phyloP scores from a whole-genome alignment of 1,139 yeast species.

The Suhomyces maxii region DNA sequence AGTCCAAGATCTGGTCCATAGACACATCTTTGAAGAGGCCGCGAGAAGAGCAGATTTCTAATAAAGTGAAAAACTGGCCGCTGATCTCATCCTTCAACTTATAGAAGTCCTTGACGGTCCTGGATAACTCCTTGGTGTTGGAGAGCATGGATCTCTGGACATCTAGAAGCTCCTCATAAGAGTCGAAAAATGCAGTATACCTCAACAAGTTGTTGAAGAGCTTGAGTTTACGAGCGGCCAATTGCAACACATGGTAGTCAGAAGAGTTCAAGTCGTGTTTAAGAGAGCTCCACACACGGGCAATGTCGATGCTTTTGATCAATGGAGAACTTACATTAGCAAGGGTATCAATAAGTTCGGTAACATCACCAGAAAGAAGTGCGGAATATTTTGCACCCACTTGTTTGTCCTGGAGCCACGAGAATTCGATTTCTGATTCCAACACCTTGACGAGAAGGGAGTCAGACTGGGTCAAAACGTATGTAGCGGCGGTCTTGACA shows the following conservation, averaged over 20 bases:
- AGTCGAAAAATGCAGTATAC: slow-evolving; percentile 3
- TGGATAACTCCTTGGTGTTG: slow-evolving; percentile 25
- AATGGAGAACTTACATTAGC: background rate
- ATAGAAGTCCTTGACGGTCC: slow-evolving; percentile 37
- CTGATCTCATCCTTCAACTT: slow-evolving; percentile 42
- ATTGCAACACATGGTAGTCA: slow-evolving; percentile 27
- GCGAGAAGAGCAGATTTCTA: slow-evolving; percentile 6
- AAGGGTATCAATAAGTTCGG: background rate
- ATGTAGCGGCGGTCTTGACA: slow-evolving; percentile 12
- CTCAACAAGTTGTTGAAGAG: slow-evolving; percentile 31
- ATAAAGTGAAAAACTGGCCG: slow-evolving; percentile 33
- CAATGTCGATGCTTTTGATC: background rate
- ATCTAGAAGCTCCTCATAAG: slow-evolving; percentile 9
- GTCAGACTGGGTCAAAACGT: slow-evolving; percentile 6
- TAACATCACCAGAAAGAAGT: background rate
- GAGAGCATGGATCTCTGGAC: slow-evolving; percentile 22
- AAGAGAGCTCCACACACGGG: slow-evolving; percentile 18
- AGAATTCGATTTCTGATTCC: slow-evolving; percentile 10
- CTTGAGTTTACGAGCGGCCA: slow-evolving; percentile 31
- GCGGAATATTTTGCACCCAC: background rate
- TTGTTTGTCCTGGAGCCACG: background rate
- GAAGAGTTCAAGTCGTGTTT: slow-evolving; percentile 25
- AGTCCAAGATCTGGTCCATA: slow-evolving; percentile 12
- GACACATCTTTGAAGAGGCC: slow-evolving; percentile 6
- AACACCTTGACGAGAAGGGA: slow-evolving; percentile 10